Evolutionary conservation across 2,329 filamentous ascomycete species (phyloP).

Genomic region (Arthrinium phaeospermum): DNA sequence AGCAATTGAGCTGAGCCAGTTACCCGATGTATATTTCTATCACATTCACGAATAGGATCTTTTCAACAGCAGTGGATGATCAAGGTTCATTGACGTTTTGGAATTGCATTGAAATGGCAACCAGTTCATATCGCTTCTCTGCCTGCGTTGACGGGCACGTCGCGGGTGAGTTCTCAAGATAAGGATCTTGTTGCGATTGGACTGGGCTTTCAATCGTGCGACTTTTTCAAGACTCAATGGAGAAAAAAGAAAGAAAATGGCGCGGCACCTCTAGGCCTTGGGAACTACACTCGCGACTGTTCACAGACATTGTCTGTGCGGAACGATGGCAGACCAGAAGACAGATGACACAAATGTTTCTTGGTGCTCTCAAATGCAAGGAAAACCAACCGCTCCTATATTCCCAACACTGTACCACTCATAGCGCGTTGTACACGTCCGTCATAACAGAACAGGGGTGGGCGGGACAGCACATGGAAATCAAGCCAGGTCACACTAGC

Average conservation of each 20-base stretch:
- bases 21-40: not conserved
- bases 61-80: not conserved
- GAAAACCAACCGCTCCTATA: not conserved
- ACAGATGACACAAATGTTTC: not conserved
- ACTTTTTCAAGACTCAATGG: not conserved
- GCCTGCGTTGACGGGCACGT: not conserved
- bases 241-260: not conserved
- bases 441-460: not conserved
- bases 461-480: not conserved
- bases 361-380: not conserved
- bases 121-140: not conserved
- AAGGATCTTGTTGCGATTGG: not conserved
- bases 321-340: not conserved
- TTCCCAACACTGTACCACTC: not conserved
- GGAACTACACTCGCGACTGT: not conserved
- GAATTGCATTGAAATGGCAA: not conserved
- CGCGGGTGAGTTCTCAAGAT: not conserved
- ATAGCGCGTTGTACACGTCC: not conserved
- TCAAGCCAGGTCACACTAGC: not conserved
- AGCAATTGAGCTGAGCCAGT: not conserved
- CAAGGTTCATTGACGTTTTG: not conserved
- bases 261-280: not conserved
- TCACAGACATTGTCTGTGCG: slow-evolving; percentile 8
- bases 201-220: not conserved
- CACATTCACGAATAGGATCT: not conserved